Percentiles rank a stretch among this genome's conserved stretches.
Evolutionary conservation across 2,329 filamentous ascomycete species (phyloP).

Genomic region (Calcarisporium arbuscula): DNA sequence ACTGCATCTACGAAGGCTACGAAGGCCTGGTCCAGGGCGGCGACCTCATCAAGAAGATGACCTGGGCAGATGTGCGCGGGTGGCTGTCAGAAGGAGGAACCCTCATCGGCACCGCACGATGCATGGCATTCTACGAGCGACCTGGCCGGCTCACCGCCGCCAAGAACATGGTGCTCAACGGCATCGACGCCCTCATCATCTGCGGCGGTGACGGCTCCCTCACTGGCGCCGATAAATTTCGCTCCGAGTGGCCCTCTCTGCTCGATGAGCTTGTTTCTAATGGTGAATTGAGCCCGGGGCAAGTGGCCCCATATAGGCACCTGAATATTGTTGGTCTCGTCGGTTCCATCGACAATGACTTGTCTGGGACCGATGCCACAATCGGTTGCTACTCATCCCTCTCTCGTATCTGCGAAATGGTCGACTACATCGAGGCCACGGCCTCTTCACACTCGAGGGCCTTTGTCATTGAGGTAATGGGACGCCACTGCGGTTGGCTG

Average conservation of each 20-base stretch:
- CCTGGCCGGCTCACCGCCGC: constrained; percentile 76
- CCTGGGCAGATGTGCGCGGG: constrained; percentile 90
- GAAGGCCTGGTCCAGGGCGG: constrained; percentile 89
- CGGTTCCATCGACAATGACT: constrained; percentile 96
- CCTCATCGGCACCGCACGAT: constrained; percentile 89
- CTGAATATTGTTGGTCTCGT: constrained; percentile 96
- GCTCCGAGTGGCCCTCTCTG: constrained; percentile 84
- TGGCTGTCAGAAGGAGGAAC: constrained; percentile 93
- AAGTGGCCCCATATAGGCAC: constrained; percentile 71
- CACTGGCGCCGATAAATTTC: constrained; percentile 91
- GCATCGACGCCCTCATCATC: constrained; percentile 93
- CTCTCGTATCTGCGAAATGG: constrained; percentile 86
- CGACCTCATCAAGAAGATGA: constrained; percentile 78
- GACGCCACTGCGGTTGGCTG: constrained; percentile 94
- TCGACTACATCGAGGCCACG: constrained; percentile 95
- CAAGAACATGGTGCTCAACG: constrained; percentile 88
- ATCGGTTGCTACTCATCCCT: constrained; percentile 96
- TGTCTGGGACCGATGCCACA: constrained; percentile 93
- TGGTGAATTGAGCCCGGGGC: constrained; percentile 62
- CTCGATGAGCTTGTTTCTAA: constrained; percentile 75
- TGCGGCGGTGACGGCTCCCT: constrained; percentile 95
- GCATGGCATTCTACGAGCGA: constrained; percentile 87
- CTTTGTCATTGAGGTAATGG: constrained; percentile 98
- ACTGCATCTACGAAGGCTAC: constrained; percentile 87
- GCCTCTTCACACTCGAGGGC: constrained; percentile 90